A percentile compares a stretch with the other conserved stretches of the same genome.
These are phyloP conservation scores for Solidago caesia DNA, from an alignment of 129 eudicot species.

Conservation along the genomic window DNA sequence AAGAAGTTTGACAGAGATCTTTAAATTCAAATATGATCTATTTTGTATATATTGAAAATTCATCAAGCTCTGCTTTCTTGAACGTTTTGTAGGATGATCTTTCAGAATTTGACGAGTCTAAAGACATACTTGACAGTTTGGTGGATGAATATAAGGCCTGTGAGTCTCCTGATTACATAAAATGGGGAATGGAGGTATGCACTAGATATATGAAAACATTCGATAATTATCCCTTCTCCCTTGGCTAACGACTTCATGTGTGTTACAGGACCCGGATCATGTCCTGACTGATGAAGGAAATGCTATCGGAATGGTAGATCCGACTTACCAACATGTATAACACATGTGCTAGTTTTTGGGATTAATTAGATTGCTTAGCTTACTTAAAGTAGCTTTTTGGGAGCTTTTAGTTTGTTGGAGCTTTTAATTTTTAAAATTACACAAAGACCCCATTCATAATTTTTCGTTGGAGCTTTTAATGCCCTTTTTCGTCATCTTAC, in stretches of 20 bases:
- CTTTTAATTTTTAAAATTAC: too few species aligned
- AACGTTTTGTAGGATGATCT: conserved; percentile 65
- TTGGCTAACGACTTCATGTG: background rate
- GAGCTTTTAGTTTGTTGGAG: background rate
- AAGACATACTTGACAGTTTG: conserved; percentile 72
- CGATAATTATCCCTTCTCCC: background rate
- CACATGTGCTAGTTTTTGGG: background rate
- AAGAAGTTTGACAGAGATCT: background rate
- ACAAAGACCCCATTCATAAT: too few species aligned
- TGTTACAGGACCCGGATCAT: conserved; percentile 61
- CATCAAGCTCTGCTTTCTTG: background rate
- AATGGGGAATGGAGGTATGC: conserved; percentile 89
- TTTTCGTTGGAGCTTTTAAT: too few species aligned
- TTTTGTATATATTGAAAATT: conserved; percentile 1
- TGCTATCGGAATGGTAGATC: conserved; percentile 62
- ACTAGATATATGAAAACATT: background rate
- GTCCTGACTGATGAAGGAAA: conserved; percentile 63
- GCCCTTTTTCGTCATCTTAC: too few species aligned
- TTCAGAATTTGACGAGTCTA: conserved; percentile 81
- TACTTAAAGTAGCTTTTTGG: background rate
- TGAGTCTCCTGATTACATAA: conserved; percentile 83
- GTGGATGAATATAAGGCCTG: conserved; percentile 93
- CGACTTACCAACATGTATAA: conserved; percentile 49
- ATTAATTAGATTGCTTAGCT: background rate
- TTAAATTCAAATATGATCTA: background rate